Evolutionary conservation across 257 asterid genomes (phyloP).

Genomic region (Solanum pennellii): DNA sequence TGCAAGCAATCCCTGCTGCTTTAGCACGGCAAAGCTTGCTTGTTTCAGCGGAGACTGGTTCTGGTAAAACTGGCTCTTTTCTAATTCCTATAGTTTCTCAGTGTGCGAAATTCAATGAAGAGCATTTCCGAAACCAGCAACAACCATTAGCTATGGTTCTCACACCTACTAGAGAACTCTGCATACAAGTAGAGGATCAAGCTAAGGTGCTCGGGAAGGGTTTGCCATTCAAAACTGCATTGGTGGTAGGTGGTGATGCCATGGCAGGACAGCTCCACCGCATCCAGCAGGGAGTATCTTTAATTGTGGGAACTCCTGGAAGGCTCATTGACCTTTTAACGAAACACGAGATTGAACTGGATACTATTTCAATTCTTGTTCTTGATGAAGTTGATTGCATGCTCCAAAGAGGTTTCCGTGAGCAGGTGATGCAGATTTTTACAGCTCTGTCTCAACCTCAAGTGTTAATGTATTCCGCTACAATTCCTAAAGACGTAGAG

Average conservation of each 20-base stretch:
- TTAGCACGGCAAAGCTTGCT: conserved; percentile 59
- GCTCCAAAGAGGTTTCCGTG: conserved; percentile 76
- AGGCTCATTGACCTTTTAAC: conserved; percentile 77
- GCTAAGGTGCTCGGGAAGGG: conserved; percentile 90
- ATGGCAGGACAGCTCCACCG: conserved; percentile 82
- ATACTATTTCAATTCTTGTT: conserved; percentile 56
- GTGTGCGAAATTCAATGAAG: conserved; percentile 30
- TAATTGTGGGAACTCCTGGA: conserved; percentile 94
- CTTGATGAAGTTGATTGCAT: conserved; percentile 89
- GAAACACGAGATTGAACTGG: conserved; percentile 65
- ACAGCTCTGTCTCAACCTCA: conserved; percentile 71
- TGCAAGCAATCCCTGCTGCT: conserved; percentile 92
- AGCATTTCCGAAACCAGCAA: conserved; percentile 19
- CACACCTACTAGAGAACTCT: conserved; percentile 87
- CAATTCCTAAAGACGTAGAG: conserved; percentile 68
- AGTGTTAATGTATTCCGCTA: conserved; percentile 89
- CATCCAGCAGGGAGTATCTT: conserved; percentile 63
- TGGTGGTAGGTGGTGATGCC: conserved; percentile 93
- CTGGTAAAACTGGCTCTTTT: conserved; percentile 84
- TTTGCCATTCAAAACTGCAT: conserved; percentile 80
- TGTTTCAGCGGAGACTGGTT: conserved; percentile 91
- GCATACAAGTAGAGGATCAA: conserved; percentile 88
- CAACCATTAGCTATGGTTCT: conserved; percentile 71
- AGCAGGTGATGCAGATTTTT: conserved; percentile 83
- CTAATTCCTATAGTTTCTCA: conserved; percentile 59